Percentiles rank a stretch among this genome's conserved stretches.
phyloP scores from a whole-genome alignment of 2,329 filamentous ascomycete genomes.

The Alternaria sp. region DNA sequence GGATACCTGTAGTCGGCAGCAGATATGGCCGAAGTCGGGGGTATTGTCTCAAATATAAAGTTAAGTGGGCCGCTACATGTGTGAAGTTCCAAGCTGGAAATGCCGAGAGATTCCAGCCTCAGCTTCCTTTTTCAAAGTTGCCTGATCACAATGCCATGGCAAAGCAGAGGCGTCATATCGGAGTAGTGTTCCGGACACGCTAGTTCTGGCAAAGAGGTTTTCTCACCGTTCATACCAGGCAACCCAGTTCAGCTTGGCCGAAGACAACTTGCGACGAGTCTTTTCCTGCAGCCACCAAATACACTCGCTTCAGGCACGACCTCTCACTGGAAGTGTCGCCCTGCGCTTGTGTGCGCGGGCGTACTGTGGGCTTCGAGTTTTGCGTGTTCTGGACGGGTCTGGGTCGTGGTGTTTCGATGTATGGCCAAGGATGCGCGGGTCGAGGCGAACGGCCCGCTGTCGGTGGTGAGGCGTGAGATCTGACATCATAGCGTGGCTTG shows the following conservation, averaged over 20 bases:
- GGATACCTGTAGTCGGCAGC: background rate
- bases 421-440: slow-evolving; percentile 10
- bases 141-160: background rate
- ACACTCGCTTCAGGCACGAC: slow-evolving; percentile 1
- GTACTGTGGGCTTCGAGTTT: background rate
- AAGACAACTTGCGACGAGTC: background rate
- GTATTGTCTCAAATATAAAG: slow-evolving; percentile 4
- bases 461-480: background rate
- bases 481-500: slow-evolving; percentile 1
- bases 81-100: background rate
- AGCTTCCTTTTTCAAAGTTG: background rate
- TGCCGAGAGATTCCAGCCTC: background rate
- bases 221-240: slow-evolving; percentile 4
- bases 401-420: background rate
- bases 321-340: background rate
- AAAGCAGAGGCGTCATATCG: background rate
- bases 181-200: background rate
- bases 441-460: slow-evolving; percentile 8
- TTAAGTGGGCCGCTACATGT: slow-evolving; percentile 5
- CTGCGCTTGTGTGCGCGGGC: slow-evolving; percentile 1
- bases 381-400: slow-evolving; percentile 6
- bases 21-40: background rate
- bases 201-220: background rate
- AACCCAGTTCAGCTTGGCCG: background rate
- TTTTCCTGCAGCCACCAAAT: slow-evolving; percentile 7